phyloP scores from a whole-genome alignment of 2,329 filamentous ascomycete species.

The Lasiodiplodia sp. region DNA sequence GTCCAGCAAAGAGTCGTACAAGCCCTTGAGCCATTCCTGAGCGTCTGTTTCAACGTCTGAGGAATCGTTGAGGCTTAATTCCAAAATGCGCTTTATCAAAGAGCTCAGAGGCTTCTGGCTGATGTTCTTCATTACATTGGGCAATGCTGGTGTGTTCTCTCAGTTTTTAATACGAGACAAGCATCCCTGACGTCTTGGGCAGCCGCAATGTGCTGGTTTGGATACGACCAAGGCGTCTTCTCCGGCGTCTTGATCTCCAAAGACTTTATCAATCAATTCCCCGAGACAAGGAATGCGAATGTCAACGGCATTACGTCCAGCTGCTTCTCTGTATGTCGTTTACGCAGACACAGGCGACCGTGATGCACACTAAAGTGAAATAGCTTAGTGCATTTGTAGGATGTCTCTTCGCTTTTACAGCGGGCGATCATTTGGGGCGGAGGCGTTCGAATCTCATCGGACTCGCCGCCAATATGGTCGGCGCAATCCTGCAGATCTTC shows the following conservation, averaged over 20 bases:
- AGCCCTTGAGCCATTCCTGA: background rate
- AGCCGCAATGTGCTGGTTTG: slow-evolving; percentile 31
- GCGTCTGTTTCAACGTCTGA: background rate
- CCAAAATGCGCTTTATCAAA: background rate
- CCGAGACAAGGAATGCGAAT: slow-evolving; percentile 34
- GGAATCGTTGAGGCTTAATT: background rate
- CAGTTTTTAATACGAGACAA: background rate
- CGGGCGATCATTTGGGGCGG: slow-evolving; percentile 34
- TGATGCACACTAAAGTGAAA: background rate
- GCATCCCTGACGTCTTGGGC: background rate
- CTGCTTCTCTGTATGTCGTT: slow-evolving; percentile 35
- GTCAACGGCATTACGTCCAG: slow-evolving; percentile 38
- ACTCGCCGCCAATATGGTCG: slow-evolving; percentile 32
- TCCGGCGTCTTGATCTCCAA: slow-evolving; percentile 34
- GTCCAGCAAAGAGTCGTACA: no score
- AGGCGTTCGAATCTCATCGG: slow-evolving; percentile 36
- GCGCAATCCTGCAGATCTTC: slow-evolving; percentile 35
- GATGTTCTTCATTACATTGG: slow-evolving; percentile 3
- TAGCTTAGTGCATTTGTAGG: slow-evolving; percentile 5
- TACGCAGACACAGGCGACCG: background rate
- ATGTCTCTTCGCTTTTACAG: slow-evolving; percentile 21
- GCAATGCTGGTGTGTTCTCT: background rate
- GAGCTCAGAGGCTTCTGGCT: slow-evolving; percentile 10
- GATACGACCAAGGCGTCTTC: slow-evolving; percentile 34
- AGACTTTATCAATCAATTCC: slow-evolving; percentile 36